Base-by-base conservation (phyloP, 1,139 yeast species). In the Yarrowia galli region DNA sequence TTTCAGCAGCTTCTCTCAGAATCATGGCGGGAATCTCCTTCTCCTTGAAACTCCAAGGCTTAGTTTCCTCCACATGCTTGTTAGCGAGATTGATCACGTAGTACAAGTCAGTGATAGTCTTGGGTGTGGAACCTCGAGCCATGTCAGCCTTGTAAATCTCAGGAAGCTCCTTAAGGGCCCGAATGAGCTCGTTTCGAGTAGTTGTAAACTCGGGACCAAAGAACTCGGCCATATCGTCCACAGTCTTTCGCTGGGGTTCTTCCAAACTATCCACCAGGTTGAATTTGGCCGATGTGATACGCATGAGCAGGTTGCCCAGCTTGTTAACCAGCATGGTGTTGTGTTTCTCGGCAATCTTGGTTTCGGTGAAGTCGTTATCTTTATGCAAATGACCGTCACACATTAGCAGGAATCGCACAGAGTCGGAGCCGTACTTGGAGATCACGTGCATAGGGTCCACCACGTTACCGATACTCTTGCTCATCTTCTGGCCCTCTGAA, bases 391-490 rank as follows among this genome's bases (percentile, higher is more conserved):
- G 87, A 1, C 97, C 89, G 75, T 89, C 88, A 73, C 89, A 92
- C 77, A 89, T 83, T 70, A 95, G 79, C 75, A 89, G 92, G 78
- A 91, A 88, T 70, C 97, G 81, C 54, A 92, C 80, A 0, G 92
- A 80, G 76, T 93, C 98, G 22, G 84, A 79, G 0, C 93, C 97
- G 56, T 74, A 75, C 68, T 81, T 77, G 0, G 84, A 81, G 23
- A 86, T 80, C 32, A 89, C 82, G 20, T 81, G 84, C 25, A 89
- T 75, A 0, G 99, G 99, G 74, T 96, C 98, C 12, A 95, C 97
- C n/a, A 95, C 98, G 76, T 95, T 95, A 0, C 98, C 98, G 69
- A 89, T 79, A 69, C 97, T 89, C 74, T 95, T 95, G 69, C 97
- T 90, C 99, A 95, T 95, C 75, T 95, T 95, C 67, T 87, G 81